Base-by-base conservation (phyloP, 1,284 basidiomycete genomes). In the Heterobasidion occidentale region DNA sequence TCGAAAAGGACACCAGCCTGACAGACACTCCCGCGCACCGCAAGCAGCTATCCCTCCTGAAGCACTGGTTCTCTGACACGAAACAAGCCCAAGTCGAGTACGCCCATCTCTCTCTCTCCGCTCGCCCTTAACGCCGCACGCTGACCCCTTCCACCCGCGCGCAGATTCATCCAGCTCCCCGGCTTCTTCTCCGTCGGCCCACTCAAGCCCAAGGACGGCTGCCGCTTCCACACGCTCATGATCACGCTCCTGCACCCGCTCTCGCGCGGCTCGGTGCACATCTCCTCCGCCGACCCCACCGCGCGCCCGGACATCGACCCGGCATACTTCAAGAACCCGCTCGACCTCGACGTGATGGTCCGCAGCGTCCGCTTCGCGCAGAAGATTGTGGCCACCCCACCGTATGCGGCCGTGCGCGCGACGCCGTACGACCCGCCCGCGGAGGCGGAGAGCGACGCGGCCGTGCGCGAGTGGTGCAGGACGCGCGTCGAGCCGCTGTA, bases 291-390 rank as follows among this genome's bases (percentile, higher is more conserved):
- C 20, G 55, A 60, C 35, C 62, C 62, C 2, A 53, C 60, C 35
- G 49, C 52, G 11, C 11, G 19, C 12, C 62, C 62, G 2, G 46
- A 34, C 11, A 58, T 60, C 9, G 58, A 62, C 54, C 61, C 60
- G 9, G 56, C 56, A 35, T 60, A 55, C 48, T 35, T 61, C 17
- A 27, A 36, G 2, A 51, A 50, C 47, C 54, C 59, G 14, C 8
- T 56, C 49, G 63, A 64, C 54, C 50, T 62, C 36, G 63, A 59
- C 3, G 46, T 62, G 14, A 27, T 27, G 27, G 58, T 60, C 9
- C 36, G 46, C n/a, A 50, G 51, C 12, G 53, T 62, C 15, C 35
- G 58, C 14, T 45, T 45, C 6, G 12, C 42, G 14, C 42, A 17
- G 17, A 45, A 45, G 42, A 45, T 45, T 6, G 17, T 45, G 4